Evolutionary conservation across 2,329 filamentous ascomycete species (phyloP), one percentile per base, ranked within the genome.

Genomic region (Cercospora sesami): DNA sequence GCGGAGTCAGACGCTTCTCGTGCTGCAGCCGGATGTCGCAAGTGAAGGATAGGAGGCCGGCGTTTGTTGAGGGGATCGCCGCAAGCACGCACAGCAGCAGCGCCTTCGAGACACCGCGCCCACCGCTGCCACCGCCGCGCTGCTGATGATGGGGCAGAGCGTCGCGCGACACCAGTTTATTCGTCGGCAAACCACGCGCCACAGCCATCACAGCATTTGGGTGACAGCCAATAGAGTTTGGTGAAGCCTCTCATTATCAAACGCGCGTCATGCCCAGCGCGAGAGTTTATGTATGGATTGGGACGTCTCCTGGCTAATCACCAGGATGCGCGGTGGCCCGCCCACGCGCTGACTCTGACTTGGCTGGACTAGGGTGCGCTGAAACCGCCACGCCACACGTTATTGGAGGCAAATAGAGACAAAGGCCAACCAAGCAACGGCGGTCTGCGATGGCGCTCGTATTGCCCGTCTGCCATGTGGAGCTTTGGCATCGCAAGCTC

Each of bases 361-460:
- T 16, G 62, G 60, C 48, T 55, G 10, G 28, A 28, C 48, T 64
- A 45, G 62, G 45, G 18, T 18, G 23, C 31, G 28, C 26, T 64
- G 62, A 64, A 64, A 64, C 62, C 51, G 62, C 62, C 51, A 58
- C 51, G 30, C 30, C 48, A 45, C 62, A 48, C 62, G 12, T 55
- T 51, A 64, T 64, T 58, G 62, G 62, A 31, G 48, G 51, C 51
- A 12, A n/a, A 57, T 57, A 14, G 30, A 28, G 14, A 21, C 30
- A 57, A 23, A 31, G 48, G 21, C 62, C 30, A 45, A 30, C 62
- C 62, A 57, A 64, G 62, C 48, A 64, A 30, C 62, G 48, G 31
- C 60, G 51, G 48, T 28, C 18, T 28, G 28, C 18, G 30, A 18
- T 2, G 26, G 48, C 48, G 48, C 62, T 64, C 62, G 62, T 64